Percentiles rank a stretch among this genome's conserved stretches.
These are phyloP conservation scores for Urtica urens DNA, from an alignment of 306 rosid species.

Conservation along the genomic window DNA sequence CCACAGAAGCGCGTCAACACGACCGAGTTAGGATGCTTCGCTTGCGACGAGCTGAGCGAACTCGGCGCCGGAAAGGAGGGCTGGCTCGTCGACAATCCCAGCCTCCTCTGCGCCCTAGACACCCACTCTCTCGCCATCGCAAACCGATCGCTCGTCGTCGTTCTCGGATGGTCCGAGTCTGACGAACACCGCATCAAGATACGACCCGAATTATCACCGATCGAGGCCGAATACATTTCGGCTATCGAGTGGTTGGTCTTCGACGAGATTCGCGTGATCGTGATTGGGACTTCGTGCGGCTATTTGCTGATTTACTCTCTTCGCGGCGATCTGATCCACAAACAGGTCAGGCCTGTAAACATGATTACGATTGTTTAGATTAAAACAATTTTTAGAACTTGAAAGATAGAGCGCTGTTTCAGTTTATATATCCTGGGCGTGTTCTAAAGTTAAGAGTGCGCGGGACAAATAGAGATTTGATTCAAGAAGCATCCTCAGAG, in stretches of 20 bases:
- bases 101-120: constrained; percentile 72
- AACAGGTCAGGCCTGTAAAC: constrained; percentile 41
- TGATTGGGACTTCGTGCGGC: constrained; percentile 77
- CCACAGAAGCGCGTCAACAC: constrained; percentile 42
- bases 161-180: constrained; percentile 58
- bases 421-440: constrained; percentile 69
- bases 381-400: constrained; percentile 6
- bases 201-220: constrained; percentile 67
- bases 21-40: constrained; percentile 71
- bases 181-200: constrained; percentile 32
- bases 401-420: constrained; percentile 10
- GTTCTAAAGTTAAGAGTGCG: constrained; percentile 75
- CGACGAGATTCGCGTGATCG: constrained; percentile 61
- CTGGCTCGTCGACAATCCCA: constrained; percentile 72
- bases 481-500: constrained; percentile 63
- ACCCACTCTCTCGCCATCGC: constrained; percentile 68
- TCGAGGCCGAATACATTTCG: constrained; percentile 53
- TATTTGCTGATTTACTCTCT: constrained; percentile 59
- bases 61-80: constrained; percentile 82
- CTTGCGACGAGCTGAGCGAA: constrained; percentile 64
- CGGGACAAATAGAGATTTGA: constrained; percentile 76
- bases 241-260: constrained; percentile 81
- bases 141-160: constrained; percentile 47
- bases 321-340: constrained; percentile 56
- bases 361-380: not conserved